Percentiles rank a stretch among this genome's conserved stretches.
Conservation (phyloP, 371 early-diverging fungal genomes). For the Rhizopus microsporus region DNA sequence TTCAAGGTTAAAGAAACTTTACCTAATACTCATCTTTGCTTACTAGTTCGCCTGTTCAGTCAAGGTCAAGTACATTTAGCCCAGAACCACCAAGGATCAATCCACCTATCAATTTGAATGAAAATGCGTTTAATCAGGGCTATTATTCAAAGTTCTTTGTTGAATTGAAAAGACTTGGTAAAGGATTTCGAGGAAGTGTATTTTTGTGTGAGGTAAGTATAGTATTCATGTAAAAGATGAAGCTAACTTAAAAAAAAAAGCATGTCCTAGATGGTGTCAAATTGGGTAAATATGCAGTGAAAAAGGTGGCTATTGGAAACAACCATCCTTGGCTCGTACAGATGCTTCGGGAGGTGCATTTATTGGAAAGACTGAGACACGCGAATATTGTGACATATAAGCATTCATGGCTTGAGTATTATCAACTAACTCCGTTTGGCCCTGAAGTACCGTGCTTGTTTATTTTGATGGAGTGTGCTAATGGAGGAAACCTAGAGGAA, state of each 20-base stretch:
- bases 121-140: slow-evolving; percentile 80
- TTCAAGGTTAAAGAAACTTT: background rate
- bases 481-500: slow-evolving; percentile 95
- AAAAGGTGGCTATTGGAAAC: slow-evolving; percentile 89
- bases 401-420: slow-evolving; percentile 90
- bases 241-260: slow-evolving; percentile 10
- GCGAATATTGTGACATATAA: slow-evolving; percentile 94
- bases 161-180: slow-evolving; percentile 83
- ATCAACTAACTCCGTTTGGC: slow-evolving; percentile 77
- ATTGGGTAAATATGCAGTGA: slow-evolving; percentile 88
- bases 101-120: slow-evolving; percentile 27
- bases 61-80: slow-evolving; percentile 19
- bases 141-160: slow-evolving; percentile 95
- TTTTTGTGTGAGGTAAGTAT: slow-evolving; percentile 74
- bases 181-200: slow-evolving; percentile 90
- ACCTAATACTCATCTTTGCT: background rate
- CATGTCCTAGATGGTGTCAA: slow-evolving; percentile 84
- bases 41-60: slow-evolving; percentile 18
- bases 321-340: slow-evolving; percentile 89
- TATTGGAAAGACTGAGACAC: slow-evolving; percentile 86
- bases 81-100: slow-evolving; percentile 6
- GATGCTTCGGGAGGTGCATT: slow-evolving; percentile 93
- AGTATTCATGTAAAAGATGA: background rate
- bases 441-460: slow-evolving; percentile 94
- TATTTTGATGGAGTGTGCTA: slow-evolving; percentile 96